Conservation (phyloP, 768 basidiomycete genomes). For the Sutorius australiensis region DNA sequence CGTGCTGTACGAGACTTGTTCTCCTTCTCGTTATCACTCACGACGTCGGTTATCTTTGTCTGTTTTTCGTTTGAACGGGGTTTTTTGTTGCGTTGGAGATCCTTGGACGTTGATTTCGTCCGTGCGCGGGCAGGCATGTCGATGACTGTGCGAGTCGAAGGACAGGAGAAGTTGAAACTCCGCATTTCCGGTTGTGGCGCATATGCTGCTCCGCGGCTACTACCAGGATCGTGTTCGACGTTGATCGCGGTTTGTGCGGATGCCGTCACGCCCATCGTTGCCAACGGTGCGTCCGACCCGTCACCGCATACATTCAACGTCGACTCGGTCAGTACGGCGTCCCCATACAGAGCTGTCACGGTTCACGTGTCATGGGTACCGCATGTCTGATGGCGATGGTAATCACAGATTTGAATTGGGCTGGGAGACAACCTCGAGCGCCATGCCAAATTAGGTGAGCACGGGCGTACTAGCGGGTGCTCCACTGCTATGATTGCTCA, state of each 20-base stretch:
- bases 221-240: background rate
- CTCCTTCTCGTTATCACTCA: slow-evolving; percentile 32
- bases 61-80: slow-evolving; percentile 19
- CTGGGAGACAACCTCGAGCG: background rate
- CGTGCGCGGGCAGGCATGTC: slow-evolving; percentile 47
- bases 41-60: slow-evolving; percentile 13
- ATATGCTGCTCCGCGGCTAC: background rate
- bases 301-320: slow-evolving; percentile 1
- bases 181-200: slow-evolving; percentile 27
- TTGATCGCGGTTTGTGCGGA: background rate
- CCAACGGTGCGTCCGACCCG: background rate
- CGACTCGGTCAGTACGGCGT: background rate
- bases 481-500: slow-evolving; percentile 1
- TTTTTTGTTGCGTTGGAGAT: background rate
- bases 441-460: slow-evolving; percentile 13
- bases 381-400: slow-evolving; percentile 5
- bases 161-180: slow-evolving; percentile 32
- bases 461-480: slow-evolving; percentile 1
- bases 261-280: slow-evolving; percentile 1
- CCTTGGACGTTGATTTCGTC: slow-evolving; percentile 33
- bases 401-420: slow-evolving; percentile 15
- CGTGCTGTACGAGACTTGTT: slow-evolving; percentile 20
- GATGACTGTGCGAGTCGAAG: slow-evolving; percentile 22
- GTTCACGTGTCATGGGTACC: slow-evolving; percentile 10
- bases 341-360: slow-evolving; percentile 1